Evolutionary conservation across 1,284 basidiomycete species (phyloP), one percentile per base, ranked within the genome.

Genomic region (Tilletia indica): DNA sequence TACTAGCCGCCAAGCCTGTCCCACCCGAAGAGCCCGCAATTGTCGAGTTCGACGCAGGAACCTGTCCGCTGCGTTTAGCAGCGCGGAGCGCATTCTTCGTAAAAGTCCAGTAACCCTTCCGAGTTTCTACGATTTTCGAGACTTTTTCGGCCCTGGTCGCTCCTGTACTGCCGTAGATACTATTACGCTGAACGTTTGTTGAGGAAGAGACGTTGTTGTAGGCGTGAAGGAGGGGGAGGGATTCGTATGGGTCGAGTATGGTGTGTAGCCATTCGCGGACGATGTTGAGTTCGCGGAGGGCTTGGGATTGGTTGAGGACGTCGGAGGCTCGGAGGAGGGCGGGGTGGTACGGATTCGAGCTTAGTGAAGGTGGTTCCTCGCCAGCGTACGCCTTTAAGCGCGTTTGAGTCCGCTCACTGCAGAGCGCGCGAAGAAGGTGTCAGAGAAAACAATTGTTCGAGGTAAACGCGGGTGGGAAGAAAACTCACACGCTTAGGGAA

Each of bases 81-180:
- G 78, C 77, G 9, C 81, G 74, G 11, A 83, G 71, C 9, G 75
- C 72, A 48, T 82, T 82, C 72, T 81, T 82, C 49, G 80, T 84
- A 68, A 82, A 83, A 11, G 81, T 77, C 45, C 78, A 73, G 66
- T 84, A 84, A 39, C 82, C 82, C 54, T 84, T 83, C 69, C 82
- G 78, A 8, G 82, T 79, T 61, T 84, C 82, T 25, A 82, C 78
- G 19, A 78, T 70, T 58, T 82, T 78, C 34, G 25, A 11, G 3
- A 12, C 36, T 31, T 25, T 25, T 16, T 47, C 56, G 42, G 38
- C 21, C 21, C 56, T 34, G 39, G 34, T 21, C 19, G 34, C 21
- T 9, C 19, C 54, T 68, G 36, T 12, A n/a, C 48, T 9, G 54
- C 48, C 45, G 19, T 19, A 66, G 38, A 39, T 14, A 3, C 9